Conservation (phyloP, 805 yeast genomes). For the Saturnispora silvae region DNA sequence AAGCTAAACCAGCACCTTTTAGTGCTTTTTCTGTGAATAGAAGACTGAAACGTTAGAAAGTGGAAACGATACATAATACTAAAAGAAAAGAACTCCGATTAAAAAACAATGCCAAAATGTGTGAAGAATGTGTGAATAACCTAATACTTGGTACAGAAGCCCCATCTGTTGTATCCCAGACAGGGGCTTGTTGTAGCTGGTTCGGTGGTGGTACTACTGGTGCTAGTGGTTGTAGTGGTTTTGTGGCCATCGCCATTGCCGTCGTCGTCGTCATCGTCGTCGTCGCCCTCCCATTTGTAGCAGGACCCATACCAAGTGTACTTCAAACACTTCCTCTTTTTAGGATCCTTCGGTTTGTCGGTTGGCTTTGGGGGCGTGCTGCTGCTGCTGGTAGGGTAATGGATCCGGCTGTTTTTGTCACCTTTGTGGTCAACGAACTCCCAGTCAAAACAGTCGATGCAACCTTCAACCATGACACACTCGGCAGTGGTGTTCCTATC, state of each 20-base stretch:
- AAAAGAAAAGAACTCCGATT: no score
- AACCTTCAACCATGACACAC: slow-evolving; percentile 69
- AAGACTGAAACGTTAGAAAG: no score
- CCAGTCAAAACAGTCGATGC: slow-evolving; percentile 90
- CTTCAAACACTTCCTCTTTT: slow-evolving; percentile 38
- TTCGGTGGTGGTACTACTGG: slow-evolving; percentile 1
- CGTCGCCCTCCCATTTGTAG: slow-evolving; percentile 26
- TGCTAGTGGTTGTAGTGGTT: slow-evolving; percentile 8
- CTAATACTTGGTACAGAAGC: neutral
- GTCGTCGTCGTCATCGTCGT: slow-evolving; percentile 11
- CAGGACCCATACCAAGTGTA: slow-evolving; percentile 58
- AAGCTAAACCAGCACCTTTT: no score
- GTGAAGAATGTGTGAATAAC: no score
- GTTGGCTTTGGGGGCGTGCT: slow-evolving; percentile 14
- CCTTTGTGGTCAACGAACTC: slow-evolving; percentile 47
- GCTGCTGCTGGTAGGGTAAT: slow-evolving; percentile 18
- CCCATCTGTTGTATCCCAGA: slow-evolving; percentile 1
- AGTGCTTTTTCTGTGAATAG: no score
- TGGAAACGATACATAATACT: no score
- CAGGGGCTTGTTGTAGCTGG: neutral
- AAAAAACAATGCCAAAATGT: no score
- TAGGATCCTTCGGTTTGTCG: slow-evolving; percentile 21
- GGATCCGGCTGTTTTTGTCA: slow-evolving; percentile 19
- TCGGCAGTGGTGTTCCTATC: slow-evolving; percentile 67
- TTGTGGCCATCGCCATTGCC: slow-evolving; percentile 11